These are phyloP conservation scores for Perkinsus chesapeaki DNA, from an alignment of 169 alveolate genomes.

Conservation along the genomic window DNA sequence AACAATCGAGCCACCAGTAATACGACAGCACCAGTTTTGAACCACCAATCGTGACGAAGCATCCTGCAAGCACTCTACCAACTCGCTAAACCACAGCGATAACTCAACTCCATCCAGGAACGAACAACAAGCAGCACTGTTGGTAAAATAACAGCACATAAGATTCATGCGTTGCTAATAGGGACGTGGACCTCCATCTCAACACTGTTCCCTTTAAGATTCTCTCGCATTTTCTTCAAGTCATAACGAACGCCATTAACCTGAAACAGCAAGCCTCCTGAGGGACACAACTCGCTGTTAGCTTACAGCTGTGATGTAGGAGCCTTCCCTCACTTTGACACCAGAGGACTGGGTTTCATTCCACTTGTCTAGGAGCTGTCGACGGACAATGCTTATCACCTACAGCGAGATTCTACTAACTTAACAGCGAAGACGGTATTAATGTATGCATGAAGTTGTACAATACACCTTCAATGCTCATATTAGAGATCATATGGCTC, in stretches of 20 bases:
- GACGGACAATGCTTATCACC: neutral
- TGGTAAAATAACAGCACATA: neutral
- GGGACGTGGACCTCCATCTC: neutral
- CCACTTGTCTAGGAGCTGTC: neutral
- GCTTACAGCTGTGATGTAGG: neutral
- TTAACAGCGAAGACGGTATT: neutral
- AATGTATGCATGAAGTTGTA: too few species aligned
- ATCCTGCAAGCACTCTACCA: neutral
- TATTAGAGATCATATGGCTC: too few species aligned
- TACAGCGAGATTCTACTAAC: neutral
- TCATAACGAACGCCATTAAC: neutral
- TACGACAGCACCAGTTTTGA: neutral
- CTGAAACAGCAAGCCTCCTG: too few species aligned
- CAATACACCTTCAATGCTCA: too few species aligned
- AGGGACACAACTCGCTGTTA: too few species aligned
- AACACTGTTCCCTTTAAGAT: neutral
- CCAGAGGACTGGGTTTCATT: neutral
- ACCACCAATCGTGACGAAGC: neutral
- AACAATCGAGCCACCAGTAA: neutral
- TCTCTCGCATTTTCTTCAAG: neutral
- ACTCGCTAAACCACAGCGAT: neutral
- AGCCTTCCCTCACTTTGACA: neutral
- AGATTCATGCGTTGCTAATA: neutral
- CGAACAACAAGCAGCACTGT: neutral
- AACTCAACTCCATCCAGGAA: neutral